Evolutionary conservation across 176 grass and related monocot species (phyloP).

Genomic region (Aegilops bicornis): DNA sequence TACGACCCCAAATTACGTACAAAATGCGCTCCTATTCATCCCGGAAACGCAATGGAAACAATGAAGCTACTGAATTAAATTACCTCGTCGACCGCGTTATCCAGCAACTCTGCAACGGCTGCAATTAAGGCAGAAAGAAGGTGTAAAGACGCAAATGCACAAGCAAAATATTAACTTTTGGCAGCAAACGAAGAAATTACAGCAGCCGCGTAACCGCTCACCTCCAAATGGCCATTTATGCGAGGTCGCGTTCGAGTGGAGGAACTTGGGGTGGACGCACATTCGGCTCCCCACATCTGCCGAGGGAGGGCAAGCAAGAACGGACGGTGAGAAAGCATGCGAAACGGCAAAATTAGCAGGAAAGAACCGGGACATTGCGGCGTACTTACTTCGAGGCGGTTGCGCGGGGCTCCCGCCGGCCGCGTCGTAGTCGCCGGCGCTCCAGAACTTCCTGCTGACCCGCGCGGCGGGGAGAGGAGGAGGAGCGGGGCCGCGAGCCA

Average conservation of each 20-base stretch:
- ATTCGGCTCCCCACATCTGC: constrained; percentile 51
- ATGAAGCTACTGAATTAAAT: not conserved
- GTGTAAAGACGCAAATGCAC: not conserved
- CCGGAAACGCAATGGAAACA: not conserved
- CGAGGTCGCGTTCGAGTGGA: constrained; percentile 72
- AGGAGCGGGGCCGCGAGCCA: not conserved
- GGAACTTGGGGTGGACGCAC: constrained; percentile 63
- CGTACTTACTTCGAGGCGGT: constrained; percentile 29
- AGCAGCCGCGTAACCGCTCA: not conserved
- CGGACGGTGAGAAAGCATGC: not conserved
- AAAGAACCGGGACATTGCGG: not conserved
- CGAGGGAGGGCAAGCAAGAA: not conserved
- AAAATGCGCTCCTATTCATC: not conserved
- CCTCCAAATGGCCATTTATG: constrained; percentile 81
- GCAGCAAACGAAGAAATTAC: not conserved
- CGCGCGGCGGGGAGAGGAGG: not conserved
- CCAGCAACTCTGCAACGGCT: constrained; percentile 66
- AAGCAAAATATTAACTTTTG: not conserved
- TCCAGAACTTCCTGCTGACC: constrained; percentile 55
- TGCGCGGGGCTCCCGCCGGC: not conserved
- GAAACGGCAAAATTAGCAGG: not conserved
- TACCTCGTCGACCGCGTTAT: constrained; percentile 70
- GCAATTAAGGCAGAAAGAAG: not conserved
- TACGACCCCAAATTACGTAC: not conserved
- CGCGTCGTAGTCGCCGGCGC: constrained; percentile 53